Evolutionary conservation across 2,329 filamentous ascomycete species (phyloP).

Genomic region (Daldinia sp.): DNA sequence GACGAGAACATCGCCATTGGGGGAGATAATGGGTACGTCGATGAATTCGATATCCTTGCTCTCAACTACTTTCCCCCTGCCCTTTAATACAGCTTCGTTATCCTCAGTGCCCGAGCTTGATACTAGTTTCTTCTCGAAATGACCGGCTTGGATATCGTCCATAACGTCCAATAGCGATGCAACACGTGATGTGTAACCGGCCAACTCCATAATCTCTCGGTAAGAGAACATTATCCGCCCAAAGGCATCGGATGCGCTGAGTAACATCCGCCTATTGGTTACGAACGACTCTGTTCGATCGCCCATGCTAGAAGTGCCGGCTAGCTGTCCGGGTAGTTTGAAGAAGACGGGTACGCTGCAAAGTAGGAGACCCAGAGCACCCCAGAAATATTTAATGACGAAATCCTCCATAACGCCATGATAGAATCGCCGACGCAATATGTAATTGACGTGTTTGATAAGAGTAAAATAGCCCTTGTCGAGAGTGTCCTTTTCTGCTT

Average conservation of each 20-base stretch:
- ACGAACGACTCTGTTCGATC: conserved; percentile 84
- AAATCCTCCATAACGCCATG: conserved; percentile 99
- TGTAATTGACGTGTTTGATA: conserved; percentile 99
- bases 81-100: conserved; percentile 84
- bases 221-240: conserved; percentile 98
- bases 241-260: conserved; percentile 95
- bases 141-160: conserved; percentile 88
- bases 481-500: conserved; percentile 93
- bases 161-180: conserved; percentile 92
- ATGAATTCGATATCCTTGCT: conserved; percentile 64
- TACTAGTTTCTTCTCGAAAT: conserved; percentile 96
- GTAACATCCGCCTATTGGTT: conserved; percentile 90
- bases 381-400: conserved; percentile 99
- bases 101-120: conserved; percentile 85
- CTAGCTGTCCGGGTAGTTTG: conserved; percentile 80
- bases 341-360: conserved; percentile 98
- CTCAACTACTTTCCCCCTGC: conserved; percentile 84
- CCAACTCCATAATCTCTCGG: conserved; percentile 95
- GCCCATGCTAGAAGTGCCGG: conserved; percentile 70
- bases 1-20: conserved; percentile 93
- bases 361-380: conserved; percentile 87
- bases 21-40: conserved; percentile 88
- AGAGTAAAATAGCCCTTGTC: conserved; percentile 99
- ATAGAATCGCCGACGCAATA: conserved; percentile 88
- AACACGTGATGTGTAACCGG: conserved; percentile 93